Evolutionary conservation across 148 eudicot genomes (phyloP), one percentile per base, ranked within the genome.

Genomic region (Amaranthus hypochondriacus): DNA sequence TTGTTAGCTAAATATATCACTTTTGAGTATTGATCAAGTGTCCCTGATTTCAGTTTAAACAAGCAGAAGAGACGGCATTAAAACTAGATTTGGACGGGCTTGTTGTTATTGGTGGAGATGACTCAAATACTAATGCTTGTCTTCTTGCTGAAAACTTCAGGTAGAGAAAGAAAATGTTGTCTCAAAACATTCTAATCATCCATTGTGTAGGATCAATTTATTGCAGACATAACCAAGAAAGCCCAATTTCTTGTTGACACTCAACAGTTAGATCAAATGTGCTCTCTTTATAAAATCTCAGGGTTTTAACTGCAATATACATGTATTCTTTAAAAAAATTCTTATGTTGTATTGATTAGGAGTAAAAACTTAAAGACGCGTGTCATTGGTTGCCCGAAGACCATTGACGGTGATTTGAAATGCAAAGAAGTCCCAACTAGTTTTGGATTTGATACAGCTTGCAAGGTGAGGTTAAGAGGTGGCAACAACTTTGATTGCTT

Each of bases 361-460:
- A 82, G 89, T 82, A 89, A 92, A 77, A 92, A 90, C 73, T 9
- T 96, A 84, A 96, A 95, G 86, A 79, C 97, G 61, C 84, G 83
- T 72, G 99, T 96, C 63, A 85, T 92, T 81, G 99, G 99, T 69
- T 96, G 99, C 80, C 99, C 99, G 48, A 95, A 96, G 87, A 96
- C 99, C 52, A 96, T 96, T 79, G 99, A 96, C 72, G 99, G 99
- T 74, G 99, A 96, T 82, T 86, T 96, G 56, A 95, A 96, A 78
- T 80, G 90, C 87, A 96, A 96, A 81, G 97, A 92, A 77, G 99
- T 92, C 66, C 99, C 99, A 9, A 69, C 81, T 57, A 96, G 99
- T 82, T 96, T 96, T 83, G 99, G 99, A 51, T 95, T 96, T 89
- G 99, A 96, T 82, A 96, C 99, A 75, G 99, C 99, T 68, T 96